phyloP scores from a whole-genome alignment of 805 yeast genomes.

The Suhomyces tanzawaensis region DNA sequence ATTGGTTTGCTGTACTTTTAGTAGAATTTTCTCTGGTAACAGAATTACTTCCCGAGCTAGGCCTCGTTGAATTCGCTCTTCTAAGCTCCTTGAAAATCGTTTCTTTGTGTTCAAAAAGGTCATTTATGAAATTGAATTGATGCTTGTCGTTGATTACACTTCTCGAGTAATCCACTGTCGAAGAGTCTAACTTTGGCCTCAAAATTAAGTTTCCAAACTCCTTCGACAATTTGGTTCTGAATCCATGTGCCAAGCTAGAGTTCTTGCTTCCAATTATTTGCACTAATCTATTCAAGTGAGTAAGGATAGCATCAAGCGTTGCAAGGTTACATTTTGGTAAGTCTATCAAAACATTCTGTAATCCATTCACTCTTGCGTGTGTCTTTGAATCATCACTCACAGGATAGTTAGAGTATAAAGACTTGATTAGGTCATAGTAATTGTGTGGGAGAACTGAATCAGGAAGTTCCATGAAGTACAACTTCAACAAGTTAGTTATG shows the following conservation, averaged over 20 bases:
- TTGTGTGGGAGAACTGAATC: slow-evolving; percentile 67
- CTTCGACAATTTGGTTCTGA: slow-evolving; percentile 53
- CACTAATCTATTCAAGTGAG: slow-evolving; percentile 68
- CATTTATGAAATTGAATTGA: slow-evolving; percentile 57
- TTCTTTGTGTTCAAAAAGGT: slow-evolving; percentile 58
- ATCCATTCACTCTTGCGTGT: slow-evolving; percentile 53
- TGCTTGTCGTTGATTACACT: slow-evolving; percentile 52
- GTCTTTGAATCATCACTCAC: slow-evolving; percentile 42
- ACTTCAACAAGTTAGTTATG: slow-evolving; percentile 65
- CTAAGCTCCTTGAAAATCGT: slow-evolving; percentile 63
- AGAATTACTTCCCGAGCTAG: slow-evolving; percentile 1
- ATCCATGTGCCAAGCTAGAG: slow-evolving; percentile 30
- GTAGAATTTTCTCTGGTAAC: slow-evolving; percentile 6
- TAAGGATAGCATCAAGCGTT: slow-evolving; percentile 73
- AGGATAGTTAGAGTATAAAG: slow-evolving; percentile 53
- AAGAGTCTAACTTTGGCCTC: slow-evolving; percentile 41
- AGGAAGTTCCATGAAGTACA: slow-evolving; percentile 77
- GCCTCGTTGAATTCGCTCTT: slow-evolving; percentile 30
- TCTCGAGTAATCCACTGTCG: slow-evolving; percentile 18
- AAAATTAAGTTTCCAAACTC: slow-evolving; percentile 65
- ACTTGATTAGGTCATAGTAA: slow-evolving; percentile 63
- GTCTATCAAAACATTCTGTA: slow-evolving; percentile 64
- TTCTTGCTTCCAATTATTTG: slow-evolving; percentile 43
- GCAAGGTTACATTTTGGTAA: slow-evolving; percentile 72
- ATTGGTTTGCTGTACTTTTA: not conserved